Percentiles rank a stretch among this genome's conserved stretches.
phyloP scores from a whole-genome alignment of 108 stramenopile genomes.

The Cyclostephanos invisitatus region DNA sequence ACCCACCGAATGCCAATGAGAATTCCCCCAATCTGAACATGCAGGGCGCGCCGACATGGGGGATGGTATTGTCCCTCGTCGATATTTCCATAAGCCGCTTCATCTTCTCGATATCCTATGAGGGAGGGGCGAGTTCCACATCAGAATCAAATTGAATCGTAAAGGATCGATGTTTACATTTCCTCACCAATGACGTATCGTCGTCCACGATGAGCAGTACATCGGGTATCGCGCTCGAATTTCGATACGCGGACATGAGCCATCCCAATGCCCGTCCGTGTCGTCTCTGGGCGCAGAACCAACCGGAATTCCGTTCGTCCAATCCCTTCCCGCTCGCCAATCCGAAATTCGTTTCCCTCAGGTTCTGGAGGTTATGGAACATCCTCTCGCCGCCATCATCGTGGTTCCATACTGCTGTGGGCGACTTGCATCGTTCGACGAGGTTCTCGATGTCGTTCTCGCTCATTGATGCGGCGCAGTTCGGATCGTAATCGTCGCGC shows the following conservation, averaged over 20 bases:
- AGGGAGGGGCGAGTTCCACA: not conserved
- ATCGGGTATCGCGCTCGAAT: constrained; percentile 14
- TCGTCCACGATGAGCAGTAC: constrained; percentile 27
- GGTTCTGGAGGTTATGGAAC: not conserved
- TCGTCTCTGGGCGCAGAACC: constrained; percentile 35
- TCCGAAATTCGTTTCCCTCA: constrained; percentile 9
- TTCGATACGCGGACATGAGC: too few species aligned
- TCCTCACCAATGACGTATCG: constrained; percentile 22
- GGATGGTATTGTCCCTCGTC: not conserved
- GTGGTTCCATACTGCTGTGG: too few species aligned
- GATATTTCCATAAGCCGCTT: constrained; percentile 5
- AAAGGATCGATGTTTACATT: too few species aligned
- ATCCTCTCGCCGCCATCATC: constrained; percentile 1
- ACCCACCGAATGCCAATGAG: constrained; percentile 27
- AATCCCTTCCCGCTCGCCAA: not conserved
- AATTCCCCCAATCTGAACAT: constrained; percentile 1
- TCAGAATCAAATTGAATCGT: not conserved
- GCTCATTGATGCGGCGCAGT: constrained; percentile 2
- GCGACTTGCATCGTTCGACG: constrained; percentile 7
- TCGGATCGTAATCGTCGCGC: constrained; percentile 12
- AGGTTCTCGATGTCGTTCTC: constrained; percentile 1
- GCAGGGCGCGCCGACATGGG: constrained; percentile 7
- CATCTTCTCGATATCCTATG: constrained; percentile 8
- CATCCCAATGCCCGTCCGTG: constrained; percentile 27
- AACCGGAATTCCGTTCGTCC: constrained; percentile 12